These are phyloP conservation scores for Alternaria conjuncta DNA, from an alignment of 2,329 filamentous ascomycete species.

Conservation along the genomic window DNA sequence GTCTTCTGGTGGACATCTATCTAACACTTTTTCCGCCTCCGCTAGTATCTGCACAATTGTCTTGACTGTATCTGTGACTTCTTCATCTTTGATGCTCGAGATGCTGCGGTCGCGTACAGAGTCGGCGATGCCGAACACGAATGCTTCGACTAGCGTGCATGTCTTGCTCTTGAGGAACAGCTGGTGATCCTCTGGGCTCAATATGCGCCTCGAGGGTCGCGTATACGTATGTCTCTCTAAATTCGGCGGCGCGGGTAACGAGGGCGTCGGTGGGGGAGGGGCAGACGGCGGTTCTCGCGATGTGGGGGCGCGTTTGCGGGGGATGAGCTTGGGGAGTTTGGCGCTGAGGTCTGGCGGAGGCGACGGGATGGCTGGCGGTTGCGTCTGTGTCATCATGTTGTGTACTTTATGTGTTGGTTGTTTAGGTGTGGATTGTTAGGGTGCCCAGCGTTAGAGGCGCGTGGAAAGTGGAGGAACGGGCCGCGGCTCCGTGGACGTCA, in stretches of 20 bases:
- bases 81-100: slow-evolving; percentile 64
- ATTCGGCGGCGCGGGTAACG: slow-evolving; percentile 71
- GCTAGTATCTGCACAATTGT: slow-evolving; percentile 74
- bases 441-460: background rate
- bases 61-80: slow-evolving; percentile 66
- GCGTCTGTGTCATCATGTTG: slow-evolving; percentile 21
- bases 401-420: background rate
- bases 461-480: slow-evolving; percentile 4
- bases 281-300: slow-evolving; percentile 32
- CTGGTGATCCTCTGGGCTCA: slow-evolving; percentile 80
- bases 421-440: background rate
- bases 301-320: slow-evolving; percentile 37
- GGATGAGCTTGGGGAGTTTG: slow-evolving; percentile 45
- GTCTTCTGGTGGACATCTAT: slow-evolving; percentile 78
- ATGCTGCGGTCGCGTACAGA: slow-evolving; percentile 74
- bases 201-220: slow-evolving; percentile 76
- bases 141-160: slow-evolving; percentile 77
- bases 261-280: slow-evolving; percentile 77
- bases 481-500: background rate
- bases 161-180: slow-evolving; percentile 80
- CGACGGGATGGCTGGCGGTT: slow-evolving; percentile 7
- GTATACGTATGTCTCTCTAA: slow-evolving; percentile 66
- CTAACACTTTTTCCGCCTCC: slow-evolving; percentile 70
- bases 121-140: slow-evolving; percentile 86
- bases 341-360: slow-evolving; percentile 33